Percentiles rank a stretch among this genome's conserved stretches.
These are phyloP conservation scores for Echites panduratus DNA, from an alignment of 257 asterid species.

Conservation along the genomic window DNA sequence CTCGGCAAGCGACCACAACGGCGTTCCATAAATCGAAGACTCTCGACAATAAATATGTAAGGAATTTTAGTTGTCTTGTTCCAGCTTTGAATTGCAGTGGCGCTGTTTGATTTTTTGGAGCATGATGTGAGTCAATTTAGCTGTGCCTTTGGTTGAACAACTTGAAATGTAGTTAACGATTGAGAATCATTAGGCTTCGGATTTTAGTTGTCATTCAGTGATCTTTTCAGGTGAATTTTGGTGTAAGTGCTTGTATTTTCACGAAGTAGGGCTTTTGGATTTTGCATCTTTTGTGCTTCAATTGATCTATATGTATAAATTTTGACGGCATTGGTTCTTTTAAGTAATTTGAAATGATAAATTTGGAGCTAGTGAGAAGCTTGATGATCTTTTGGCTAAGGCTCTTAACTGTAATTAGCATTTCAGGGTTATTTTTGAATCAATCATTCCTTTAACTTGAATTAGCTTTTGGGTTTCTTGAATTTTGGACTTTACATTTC, in stretches of 20 bases:
- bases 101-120: not conserved
- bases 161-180: not conserved
- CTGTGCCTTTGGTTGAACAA: not conserved
- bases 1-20: slow-evolving; percentile 46
- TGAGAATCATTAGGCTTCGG: not conserved
- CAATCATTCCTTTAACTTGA: not conserved
- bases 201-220: not conserved
- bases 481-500: no score
- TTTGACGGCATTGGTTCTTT: not conserved
- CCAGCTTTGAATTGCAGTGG: not conserved
- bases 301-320: not conserved
- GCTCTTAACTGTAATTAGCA: not conserved
- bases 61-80: slow-evolving; percentile 5
- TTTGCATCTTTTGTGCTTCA: not conserved
- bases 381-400: not conserved
- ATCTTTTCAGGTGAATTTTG: no score
- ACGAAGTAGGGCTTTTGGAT: not conserved
- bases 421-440: not conserved
- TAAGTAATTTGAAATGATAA: not conserved
- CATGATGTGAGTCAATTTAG: not conserved
- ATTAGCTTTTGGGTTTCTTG: not conserved
- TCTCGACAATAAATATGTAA: slow-evolving; percentile 58
- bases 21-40: slow-evolving; percentile 63
- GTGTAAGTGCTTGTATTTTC: no score
- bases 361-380: not conserved